Base-by-base conservation (phyloP, 1,284 basidiomycete species). In the Ceratorhiza oryzae-sativae region DNA sequence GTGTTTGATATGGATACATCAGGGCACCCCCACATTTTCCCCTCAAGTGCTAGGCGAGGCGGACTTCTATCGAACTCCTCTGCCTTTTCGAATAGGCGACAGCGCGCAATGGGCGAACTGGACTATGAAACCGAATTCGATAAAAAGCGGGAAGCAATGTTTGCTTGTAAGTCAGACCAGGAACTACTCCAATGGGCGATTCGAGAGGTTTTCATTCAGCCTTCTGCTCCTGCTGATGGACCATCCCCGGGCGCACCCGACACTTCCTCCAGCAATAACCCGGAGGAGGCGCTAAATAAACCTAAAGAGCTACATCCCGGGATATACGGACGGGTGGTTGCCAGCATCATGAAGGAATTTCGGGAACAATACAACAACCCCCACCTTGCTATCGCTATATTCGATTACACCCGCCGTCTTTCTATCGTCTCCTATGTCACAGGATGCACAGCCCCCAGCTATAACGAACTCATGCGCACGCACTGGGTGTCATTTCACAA, bases 401-500 rank as follows among this genome's bases (percentile, higher is more conserved):
- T 95, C 81, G 84, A 90, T 67, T 85, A 94, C 78, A 91, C 92
- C 0, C 86, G 88, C 56, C 85, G 85, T 41, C 85, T 88, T 3
- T 92, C 91, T 2, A 85, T 90, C 60, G 84, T 89, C 6, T 93
- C 91, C 2, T 95, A 91, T 78, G 90, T 95, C 30, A 90, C 91
- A 77, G 94, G 93, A 2, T 96, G 94, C 79, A 90, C 91, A 4
- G 91, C 93, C 0, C 84, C 84, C 3, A 91, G 89, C 0, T 96
- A 95, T 81, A 94, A 95, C 79, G 92, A 95, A 80, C 84, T 94
- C 36, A 86, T 96, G 48, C 83, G 86, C 75, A 92, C 90, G 12
- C 87, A 87, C 34, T 96, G 94, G 94, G 81, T 82, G n/a, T 87
- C 84, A 73, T 94, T 95, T 83, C 86, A 86, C 18, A 92, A 96